Percentiles rank a stretch among this genome's conserved stretches.
phyloP scores from a whole-genome alignment of 768 basidiomycete species.

The Kwoniella shandongensis region DNA sequence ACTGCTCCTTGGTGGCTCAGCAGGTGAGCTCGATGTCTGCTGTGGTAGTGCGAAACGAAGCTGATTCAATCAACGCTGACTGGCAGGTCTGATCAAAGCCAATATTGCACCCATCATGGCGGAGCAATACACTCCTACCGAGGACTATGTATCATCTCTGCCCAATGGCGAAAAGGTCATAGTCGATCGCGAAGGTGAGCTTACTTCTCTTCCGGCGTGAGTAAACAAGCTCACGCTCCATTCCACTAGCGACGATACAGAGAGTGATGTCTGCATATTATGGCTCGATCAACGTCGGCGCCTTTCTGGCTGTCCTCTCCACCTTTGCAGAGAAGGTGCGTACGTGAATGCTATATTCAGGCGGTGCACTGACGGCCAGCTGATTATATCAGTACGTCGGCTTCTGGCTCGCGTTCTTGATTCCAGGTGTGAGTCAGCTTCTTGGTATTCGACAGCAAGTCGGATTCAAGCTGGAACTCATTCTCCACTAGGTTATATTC shows the following conservation, averaged over 20 bases:
- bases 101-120: constrained; percentile 46
- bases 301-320: constrained; percentile 35
- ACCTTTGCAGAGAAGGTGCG: constrained; percentile 39
- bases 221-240: not conserved
- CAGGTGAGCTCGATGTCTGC: constrained; percentile 11
- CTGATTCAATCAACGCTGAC: not conserved
- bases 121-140: constrained; percentile 42
- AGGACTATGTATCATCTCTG: constrained; percentile 22
- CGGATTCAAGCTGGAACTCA: constrained; percentile 1
- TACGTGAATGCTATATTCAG: too few relatives aligned
- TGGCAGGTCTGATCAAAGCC: constrained; percentile 27
- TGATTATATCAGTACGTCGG: constrained; percentile 32
- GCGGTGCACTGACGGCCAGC: not conserved
- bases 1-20: constrained; percentile 19
- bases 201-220: not conserved
- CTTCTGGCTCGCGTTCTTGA: constrained; percentile 39
- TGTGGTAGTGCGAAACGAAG: not conserved
- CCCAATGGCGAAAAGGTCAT: constrained; percentile 41
- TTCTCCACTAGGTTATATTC: constrained; percentile 15
- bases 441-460: not conserved
- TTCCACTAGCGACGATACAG: constrained; percentile 36
- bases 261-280: constrained; percentile 40
- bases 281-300: constrained; percentile 48
- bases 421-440: constrained; percentile 15
- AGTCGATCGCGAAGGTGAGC: constrained; percentile 34